Base-by-base conservation (phyloP, 106 monocot genomes). In the Phalaenopsis equestris region DNA sequence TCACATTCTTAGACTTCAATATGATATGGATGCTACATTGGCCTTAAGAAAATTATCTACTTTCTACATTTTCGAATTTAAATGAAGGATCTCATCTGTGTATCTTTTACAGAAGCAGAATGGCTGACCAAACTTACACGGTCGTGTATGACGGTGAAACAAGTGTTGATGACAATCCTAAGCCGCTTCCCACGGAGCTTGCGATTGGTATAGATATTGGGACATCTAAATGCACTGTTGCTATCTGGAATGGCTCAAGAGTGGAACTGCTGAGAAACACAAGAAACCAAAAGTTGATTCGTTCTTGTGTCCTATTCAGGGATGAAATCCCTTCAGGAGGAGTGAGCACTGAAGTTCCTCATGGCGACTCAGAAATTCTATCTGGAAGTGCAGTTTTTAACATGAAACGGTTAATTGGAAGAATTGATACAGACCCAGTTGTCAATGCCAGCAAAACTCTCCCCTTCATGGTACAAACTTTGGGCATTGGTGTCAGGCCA, bases 171-270 rank as follows among this genome's bases (percentile, higher is more conserved):
- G 91, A 88, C 16, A 88, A 83, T 23, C 15, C 49, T 19, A 80
- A 80, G 10, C 79, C 75, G 47, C 2, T 57, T 47, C 88, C 88
- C 47, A 82, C 86, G 37, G 85, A 94, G 21, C 8, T 84, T 82
- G 90, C 91, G 15, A 80, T 94, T 67, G 94, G 91, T 14, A 91
- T 94, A 23, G 91, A 94, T 52, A 85, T 94, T 41, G 91, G 94
- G 30, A 94, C 94, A 58, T 94, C 94, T 78, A 90, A 94, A 65
- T 94, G 91, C 81, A 88, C 88, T 75, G 83, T 94, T 65, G 91
- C 88, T 42, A 82, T 90, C 56, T 94, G 94, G 94, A 91, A 90
- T 81, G 91, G 91, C 15, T 58, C 82, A 8, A 72, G 30, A 43
- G 90, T 94, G n/a, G 94, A 94, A 56, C 79, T 94, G 19, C 88